Conservation (phyloP, 2,329 filamentous ascomycete species). For the Botrytis fabae region DNA sequence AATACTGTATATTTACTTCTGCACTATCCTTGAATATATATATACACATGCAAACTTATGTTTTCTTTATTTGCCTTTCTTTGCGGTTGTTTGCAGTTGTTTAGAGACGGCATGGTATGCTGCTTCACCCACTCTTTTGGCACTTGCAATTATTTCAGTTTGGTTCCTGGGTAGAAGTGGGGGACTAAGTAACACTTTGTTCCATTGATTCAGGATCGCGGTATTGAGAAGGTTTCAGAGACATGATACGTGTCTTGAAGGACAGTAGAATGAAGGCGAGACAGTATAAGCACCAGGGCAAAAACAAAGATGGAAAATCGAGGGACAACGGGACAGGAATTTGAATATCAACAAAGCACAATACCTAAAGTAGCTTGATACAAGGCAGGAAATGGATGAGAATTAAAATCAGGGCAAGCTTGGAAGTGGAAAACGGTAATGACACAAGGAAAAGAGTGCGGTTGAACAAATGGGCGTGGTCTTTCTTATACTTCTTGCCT, state of each 20-base stretch:
- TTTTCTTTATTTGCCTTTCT: neutral
- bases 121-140: neutral
- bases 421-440: constrained; percentile 20
- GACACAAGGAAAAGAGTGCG: constrained; percentile 26
- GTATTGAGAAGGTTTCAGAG: neutral
- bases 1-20: constrained; percentile 37
- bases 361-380: neutral
- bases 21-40: constrained; percentile 33
- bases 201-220: neutral
- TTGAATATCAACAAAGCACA: neutral
- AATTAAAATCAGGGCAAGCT: neutral
- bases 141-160: neutral
- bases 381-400: neutral
- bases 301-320: neutral
- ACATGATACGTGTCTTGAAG: neutral
- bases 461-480: constrained; percentile 13
- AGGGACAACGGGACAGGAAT: neutral
- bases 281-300: neutral
- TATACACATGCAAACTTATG: neutral
- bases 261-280: neutral
- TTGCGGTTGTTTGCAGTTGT: neutral
- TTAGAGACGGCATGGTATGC: neutral
- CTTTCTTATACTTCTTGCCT: constrained; percentile 35
- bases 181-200: neutral
- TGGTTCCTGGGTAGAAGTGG: no score